These are phyloP conservation scores for Gossypium gossypioides DNA, from an alignment of 441 rosid species.

Conservation along the genomic window DNA sequence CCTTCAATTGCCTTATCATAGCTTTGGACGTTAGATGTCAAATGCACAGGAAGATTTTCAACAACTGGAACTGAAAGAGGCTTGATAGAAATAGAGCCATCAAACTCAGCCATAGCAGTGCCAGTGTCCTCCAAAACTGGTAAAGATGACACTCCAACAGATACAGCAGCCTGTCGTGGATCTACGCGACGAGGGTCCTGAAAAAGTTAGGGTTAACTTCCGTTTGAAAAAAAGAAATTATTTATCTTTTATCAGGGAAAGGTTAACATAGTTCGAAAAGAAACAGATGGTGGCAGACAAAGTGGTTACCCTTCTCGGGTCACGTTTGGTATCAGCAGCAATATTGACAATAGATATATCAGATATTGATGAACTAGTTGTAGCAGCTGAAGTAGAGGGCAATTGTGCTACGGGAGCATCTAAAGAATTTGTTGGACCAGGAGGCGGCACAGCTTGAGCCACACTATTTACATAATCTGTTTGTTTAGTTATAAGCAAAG, in stretches of 20 bases:
- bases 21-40: conserved; percentile 26
- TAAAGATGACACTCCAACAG: conserved; percentile 35
- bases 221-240: background rate
- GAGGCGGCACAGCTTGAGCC: conserved; percentile 32
- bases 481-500: conserved; percentile 25
- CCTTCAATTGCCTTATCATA: conserved; percentile 41
- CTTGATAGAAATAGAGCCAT: conserved; percentile 41
- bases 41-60: conserved; percentile 32
- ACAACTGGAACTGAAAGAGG: conserved; percentile 32
- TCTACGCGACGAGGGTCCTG: conserved; percentile 99
- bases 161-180: conserved; percentile 60
- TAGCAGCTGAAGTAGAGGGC: conserved; percentile 29
- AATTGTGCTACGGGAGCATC: conserved; percentile 31
- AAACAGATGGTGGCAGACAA: conserved; percentile 1
- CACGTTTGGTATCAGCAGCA: conserved; percentile 67
- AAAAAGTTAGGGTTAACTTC: conserved; percentile 23
- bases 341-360: conserved; percentile 35
- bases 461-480: conserved; percentile 35
- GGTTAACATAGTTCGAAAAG: background rate
- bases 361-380: conserved; percentile 32
- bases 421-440: conserved; percentile 30
- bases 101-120: conserved; percentile 40
- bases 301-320: conserved; percentile 80
- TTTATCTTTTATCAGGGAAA: background rate
- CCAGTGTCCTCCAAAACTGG: conserved; percentile 43